phyloP scores from a whole-genome alignment of 257 asterid species.

The Haberlea rhodopensis region DNA sequence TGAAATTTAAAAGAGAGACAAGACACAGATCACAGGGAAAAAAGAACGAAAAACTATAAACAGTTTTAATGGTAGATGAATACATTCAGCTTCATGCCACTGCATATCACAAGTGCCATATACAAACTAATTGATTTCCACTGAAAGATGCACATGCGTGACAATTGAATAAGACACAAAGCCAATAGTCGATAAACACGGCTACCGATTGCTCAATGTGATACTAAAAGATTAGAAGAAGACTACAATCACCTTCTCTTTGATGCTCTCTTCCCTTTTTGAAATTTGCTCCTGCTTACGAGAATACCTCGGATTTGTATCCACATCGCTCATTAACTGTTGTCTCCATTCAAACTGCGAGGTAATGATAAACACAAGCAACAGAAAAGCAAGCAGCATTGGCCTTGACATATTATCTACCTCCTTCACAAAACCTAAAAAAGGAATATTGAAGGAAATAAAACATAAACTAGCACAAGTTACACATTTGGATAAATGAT shows the following conservation, averaged over 20 bases:
- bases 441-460: background rate
- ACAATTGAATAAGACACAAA: conserved; percentile 3
- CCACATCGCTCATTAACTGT: conserved; percentile 57
- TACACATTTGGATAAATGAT: conserved; percentile 1
- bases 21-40: background rate
- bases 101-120: background rate
- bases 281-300: conserved; percentile 62
- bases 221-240: background rate
- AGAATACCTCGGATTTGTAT: conserved; percentile 51
- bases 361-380: conserved; percentile 64
- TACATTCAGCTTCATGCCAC: background rate
- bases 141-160: conserved; percentile 1
- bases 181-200: conserved; percentile 6
- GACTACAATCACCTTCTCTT: conserved; percentile 62
- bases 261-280: conserved; percentile 65
- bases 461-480: conserved; percentile 14
- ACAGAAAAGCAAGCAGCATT: conserved; percentile 66
- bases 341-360: conserved; percentile 92
- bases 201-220: background rate
- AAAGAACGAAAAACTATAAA: background rate
- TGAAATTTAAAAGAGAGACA: background rate
- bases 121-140: conserved; percentile 11
- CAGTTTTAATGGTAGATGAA: background rate
- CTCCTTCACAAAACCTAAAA: conserved; percentile 45
- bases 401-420: conserved; percentile 66